Base-by-base conservation (phyloP, 106 monocot genomes). In the Dendrobium chrysotoxum region DNA sequence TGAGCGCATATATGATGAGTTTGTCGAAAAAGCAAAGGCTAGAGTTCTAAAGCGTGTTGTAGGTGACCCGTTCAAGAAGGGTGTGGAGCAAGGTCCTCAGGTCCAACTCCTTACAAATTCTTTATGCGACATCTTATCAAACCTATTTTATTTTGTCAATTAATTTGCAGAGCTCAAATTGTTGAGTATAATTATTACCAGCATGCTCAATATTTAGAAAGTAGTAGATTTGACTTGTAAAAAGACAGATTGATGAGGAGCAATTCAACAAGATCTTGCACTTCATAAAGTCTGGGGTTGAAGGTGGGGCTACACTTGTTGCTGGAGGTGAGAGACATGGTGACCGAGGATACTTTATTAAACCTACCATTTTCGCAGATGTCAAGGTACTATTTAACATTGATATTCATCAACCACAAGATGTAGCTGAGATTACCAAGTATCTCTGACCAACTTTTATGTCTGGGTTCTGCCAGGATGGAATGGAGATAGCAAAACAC, bases 21-120 rank as follows among this genome's bases (percentile, higher is more conserved):
- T 96, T 50, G 84, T 96, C 28, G 93, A 96, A 79, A 96, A 93
- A 89, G 44, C 96, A 12, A 96, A 96, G 80, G 90, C 84, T 4
- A 87, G 93, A 84, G 88, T 93, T 65, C 21, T 89, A 79, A 93
- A 84, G 44, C 96, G 96, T 67, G 85, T 90, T 9, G 96, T 96
- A 65, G 96, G 96, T 47, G 96, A 96, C 41, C 96, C 96, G 31
- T 96, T 96, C 80, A 93, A 70, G 83, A 79, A 92, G 77, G 96
- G 96, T 39, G 89, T 93, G 12, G 96, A 96, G 81, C 96, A 96
- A 86, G 96, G 96, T 44, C 96, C 96, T 82, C 96, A 96, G 92
- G 96, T 96, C 80, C 15, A 53, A 46, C 9, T 74, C 30, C 2
- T 74, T 41, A 74, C 13, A 25, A 76, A 26, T 3, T 42, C 21